A percentile compares a stretch with the other conserved stretches of the same genome.
phyloP scores from a whole-genome alignment of 768 basidiomycete genomes.

The Lactifluus subvellereus region DNA sequence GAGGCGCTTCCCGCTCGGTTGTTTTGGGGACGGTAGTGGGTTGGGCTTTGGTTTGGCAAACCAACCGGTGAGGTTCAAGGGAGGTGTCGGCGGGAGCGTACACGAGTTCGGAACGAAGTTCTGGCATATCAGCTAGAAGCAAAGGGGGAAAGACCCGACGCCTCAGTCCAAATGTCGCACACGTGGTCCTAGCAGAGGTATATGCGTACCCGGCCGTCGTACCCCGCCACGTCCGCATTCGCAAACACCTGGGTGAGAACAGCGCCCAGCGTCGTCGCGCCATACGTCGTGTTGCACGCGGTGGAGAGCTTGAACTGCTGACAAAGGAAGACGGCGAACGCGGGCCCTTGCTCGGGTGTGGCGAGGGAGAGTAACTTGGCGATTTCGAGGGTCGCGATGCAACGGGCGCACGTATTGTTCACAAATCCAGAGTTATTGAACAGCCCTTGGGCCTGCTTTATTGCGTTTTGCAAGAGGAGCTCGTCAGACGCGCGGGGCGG shows the following conservation, averaged over 20 bases:
- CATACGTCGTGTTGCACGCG: constrained; percentile 45
- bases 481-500: constrained; percentile 49
- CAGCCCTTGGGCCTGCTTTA: constrained; percentile 54
- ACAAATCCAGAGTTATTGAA: constrained; percentile 47
- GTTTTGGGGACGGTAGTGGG: constrained; percentile 52
- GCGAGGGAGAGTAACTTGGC: constrained; percentile 63
- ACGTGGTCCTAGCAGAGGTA: neutral
- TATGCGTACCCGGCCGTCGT: constrained; percentile 61
- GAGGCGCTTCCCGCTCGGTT: constrained; percentile 56
- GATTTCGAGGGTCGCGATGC: constrained; percentile 54
- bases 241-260: constrained; percentile 67
- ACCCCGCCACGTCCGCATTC: constrained; percentile 64
- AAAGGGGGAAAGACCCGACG: neutral
- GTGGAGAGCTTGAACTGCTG: constrained; percentile 45
- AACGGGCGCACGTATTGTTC: constrained; percentile 49
- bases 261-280: constrained; percentile 45
- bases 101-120: constrained; percentile 52
- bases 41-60: constrained; percentile 74
- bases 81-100: constrained; percentile 50
- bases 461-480: constrained; percentile 45
- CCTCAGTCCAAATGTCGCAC: neutral
- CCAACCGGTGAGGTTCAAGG: constrained; percentile 61
- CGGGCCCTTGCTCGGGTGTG: constrained; percentile 54
- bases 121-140: constrained; percentile 47
- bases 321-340: constrained; percentile 52